Conservation (phyloP, 2,329 filamentous ascomycete species). For the Lomentospora prolificans region DNA sequence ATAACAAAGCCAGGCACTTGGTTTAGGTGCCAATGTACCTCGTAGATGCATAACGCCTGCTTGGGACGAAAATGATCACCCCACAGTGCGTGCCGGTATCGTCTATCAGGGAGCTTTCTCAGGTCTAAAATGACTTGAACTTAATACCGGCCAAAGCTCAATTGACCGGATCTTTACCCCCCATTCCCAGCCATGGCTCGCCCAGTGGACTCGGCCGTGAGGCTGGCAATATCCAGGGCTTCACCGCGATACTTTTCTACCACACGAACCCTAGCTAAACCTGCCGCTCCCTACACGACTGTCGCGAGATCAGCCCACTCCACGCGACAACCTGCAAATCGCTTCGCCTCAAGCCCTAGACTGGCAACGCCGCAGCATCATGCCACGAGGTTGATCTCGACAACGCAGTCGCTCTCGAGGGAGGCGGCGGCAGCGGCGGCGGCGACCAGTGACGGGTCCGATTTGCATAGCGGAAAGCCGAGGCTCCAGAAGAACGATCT, state of each 20-base stretch:
- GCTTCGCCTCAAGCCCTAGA: not conserved
- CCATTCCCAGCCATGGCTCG: slow-evolving; percentile 9
- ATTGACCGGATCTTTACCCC: not conserved
- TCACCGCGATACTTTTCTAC: slow-evolving; percentile 8
- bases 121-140: not conserved
- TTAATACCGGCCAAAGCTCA: not conserved
- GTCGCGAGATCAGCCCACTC: slow-evolving; percentile 4
- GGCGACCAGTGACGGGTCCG: slow-evolving; percentile 11
- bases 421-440: slow-evolving; percentile 7
- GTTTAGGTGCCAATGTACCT: not conserved
- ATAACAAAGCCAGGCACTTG: not conserved
- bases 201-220: slow-evolving; percentile 12
- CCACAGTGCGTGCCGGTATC: not conserved
- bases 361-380: not conserved
- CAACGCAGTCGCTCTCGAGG: slow-evolving; percentile 6
- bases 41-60: not conserved
- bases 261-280: not conserved
- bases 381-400: not conserved
- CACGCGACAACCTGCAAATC: not conserved
- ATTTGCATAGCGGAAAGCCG: slow-evolving; percentile 16
- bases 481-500: slow-evolving; percentile 65
- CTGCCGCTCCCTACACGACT: not conserved
- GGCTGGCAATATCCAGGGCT: slow-evolving; percentile 11
- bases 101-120: not conserved
- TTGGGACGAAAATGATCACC: not conserved